phyloP scores from a whole-genome alignment of 768 basidiomycete genomes.

The Naganishia kalamii region DNA sequence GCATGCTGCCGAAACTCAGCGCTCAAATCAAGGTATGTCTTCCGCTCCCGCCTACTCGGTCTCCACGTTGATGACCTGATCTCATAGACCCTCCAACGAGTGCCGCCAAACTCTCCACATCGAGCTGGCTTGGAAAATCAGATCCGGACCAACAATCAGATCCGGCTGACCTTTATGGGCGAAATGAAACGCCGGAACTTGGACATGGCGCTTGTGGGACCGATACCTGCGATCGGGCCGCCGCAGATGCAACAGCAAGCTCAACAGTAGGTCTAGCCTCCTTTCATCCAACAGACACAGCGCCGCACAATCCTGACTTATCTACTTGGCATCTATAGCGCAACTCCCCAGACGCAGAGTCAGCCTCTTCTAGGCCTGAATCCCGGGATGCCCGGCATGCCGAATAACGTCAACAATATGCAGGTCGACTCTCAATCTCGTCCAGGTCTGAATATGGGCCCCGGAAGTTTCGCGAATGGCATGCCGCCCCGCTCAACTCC shows the following conservation, averaged over 20 bases:
- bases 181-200: slow-evolving; percentile 20
- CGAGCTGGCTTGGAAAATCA: slow-evolving; percentile 1
- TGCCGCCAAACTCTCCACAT: background rate
- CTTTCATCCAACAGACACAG: background rate
- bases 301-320: background rate
- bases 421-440: background rate
- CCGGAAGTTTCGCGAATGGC: background rate
- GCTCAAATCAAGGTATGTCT: slow-evolving; percentile 2
- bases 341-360: slow-evolving; percentile 11
- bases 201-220: slow-evolving; percentile 1
- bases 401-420: slow-evolving; percentile 7
- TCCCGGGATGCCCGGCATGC: background rate
- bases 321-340: background rate
- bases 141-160: slow-evolving; percentile 7
- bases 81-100: background rate
- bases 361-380: background rate
- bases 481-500: background rate
- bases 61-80: background rate
- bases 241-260: background rate
- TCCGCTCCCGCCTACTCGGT: background rate
- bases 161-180: slow-evolving; percentile 7
- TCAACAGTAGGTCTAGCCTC: background rate
- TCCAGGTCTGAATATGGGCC: background rate
- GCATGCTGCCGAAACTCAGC: slow-evolving; percentile 21
- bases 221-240: background rate